These are phyloP conservation scores for Artemisia tridentata DNA, from an alignment of 129 eudicot genomes.

Conservation along the genomic window DNA sequence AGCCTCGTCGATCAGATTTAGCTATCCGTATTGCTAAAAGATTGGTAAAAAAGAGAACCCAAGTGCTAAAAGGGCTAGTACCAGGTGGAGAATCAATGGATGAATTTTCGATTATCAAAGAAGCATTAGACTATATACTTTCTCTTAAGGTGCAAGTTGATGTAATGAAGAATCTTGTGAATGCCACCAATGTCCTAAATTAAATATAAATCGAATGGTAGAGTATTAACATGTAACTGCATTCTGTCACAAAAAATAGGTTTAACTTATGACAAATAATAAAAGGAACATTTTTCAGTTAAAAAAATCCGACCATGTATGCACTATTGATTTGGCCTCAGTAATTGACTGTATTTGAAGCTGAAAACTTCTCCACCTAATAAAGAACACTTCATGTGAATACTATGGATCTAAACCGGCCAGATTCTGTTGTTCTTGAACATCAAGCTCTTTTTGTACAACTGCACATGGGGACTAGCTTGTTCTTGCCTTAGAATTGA, in stretches of 20 bases:
- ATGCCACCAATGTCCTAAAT: constrained; percentile 37
- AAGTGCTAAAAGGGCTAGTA: constrained; percentile 64
- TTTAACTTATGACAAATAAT: no score
- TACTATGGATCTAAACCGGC: not conserved
- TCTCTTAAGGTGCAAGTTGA: constrained; percentile 71
- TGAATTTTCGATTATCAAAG: constrained; percentile 47
- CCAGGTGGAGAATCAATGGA: constrained; percentile 81
- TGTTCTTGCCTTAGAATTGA: no score
- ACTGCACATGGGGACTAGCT: not conserved
- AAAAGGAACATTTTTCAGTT: no score
- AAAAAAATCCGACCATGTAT: not conserved
- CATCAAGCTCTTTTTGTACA: not conserved
- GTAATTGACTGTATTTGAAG: not conserved
- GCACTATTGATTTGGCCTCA: not conserved
- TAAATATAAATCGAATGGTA: constrained; percentile 10
- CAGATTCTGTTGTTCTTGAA: not conserved
- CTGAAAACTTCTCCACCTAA: not conserved
- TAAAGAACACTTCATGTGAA: not conserved
- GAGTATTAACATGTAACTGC: constrained; percentile 13
- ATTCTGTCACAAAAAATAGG: not conserved
- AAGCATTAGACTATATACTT: constrained; percentile 72
- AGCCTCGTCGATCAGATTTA: not conserved
- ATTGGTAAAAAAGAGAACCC: constrained; percentile 60
- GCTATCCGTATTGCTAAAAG: constrained; percentile 54
- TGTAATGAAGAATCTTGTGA: constrained; percentile 61